These are phyloP conservation scores for Parathielavia appendiculata DNA, from an alignment of 495 filamentous ascomycete species.

Conservation along the genomic window DNA sequence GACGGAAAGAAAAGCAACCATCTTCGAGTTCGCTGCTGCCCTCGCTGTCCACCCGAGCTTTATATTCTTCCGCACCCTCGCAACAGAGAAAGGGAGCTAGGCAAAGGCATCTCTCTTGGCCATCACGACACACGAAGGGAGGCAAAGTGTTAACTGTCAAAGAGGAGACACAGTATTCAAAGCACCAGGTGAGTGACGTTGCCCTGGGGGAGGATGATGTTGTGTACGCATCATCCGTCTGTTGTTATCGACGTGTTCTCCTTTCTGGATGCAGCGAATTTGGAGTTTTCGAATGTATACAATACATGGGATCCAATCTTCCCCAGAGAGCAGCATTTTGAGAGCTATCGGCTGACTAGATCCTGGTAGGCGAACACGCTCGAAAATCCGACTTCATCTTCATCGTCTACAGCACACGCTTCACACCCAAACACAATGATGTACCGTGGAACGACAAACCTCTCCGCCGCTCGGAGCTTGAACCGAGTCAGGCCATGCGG, in stretches of 20 bases:
- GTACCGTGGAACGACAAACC: conserved; percentile 12
- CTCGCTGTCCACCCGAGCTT: not conserved
- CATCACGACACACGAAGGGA: not conserved
- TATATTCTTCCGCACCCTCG: not conserved
- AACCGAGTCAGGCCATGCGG: conserved; percentile 11
- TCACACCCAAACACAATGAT: conserved; percentile 10
- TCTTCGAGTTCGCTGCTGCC: not conserved
- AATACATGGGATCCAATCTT: no score
- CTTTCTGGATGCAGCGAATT: no score
- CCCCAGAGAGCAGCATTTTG: no score
- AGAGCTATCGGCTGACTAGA: no score
- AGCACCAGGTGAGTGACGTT: not conserved
- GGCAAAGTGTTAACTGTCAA: not conserved
- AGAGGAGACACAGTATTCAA: not conserved
- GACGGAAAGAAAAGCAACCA: conserved; percentile 3
- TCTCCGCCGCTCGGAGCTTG: not conserved
- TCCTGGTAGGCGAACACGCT: no score
- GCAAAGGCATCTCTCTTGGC: not conserved
- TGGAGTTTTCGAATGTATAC: no score
- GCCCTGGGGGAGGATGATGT: no score
- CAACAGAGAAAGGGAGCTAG: not conserved
- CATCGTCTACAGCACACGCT: no score
- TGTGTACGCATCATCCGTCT: not conserved
- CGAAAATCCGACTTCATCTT: no score
- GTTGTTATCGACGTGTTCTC: no score